Base-by-base conservation (phyloP, 1,284 basidiomycete species). In the Cronartium ribicola region DNA sequence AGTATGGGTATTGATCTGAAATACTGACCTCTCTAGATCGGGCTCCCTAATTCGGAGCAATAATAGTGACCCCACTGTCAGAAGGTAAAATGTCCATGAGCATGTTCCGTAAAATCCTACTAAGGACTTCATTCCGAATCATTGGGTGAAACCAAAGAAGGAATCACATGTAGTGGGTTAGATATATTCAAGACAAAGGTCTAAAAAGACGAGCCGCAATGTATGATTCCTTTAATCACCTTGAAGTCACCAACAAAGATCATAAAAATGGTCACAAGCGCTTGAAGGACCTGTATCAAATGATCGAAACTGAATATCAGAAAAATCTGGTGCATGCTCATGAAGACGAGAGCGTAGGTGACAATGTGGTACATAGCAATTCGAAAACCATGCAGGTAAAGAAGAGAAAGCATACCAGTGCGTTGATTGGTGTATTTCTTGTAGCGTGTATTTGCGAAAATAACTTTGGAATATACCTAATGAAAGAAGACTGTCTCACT, bases 21-120 rank as follows among this genome's bases (percentile, higher is more conserved):
- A 37, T 7, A 20, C 83, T 67, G 76, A 88, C 90, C 92, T 85
- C 78, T 92, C 89, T 8, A 98, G 84, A 77, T 89, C 86, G 0
- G 95, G 95, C 82, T 98, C 95, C 79, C 94, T 92, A 22, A 96
- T 84, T 43, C 95, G 87, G 59, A 98, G 82, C 64, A 96, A 89
- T 0, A 98, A 85, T 20, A 98, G 83, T 0, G 94, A 94, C 7
- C 94, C 83, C 1, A 97, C 92, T 14, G 92, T 95, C 13, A 92
- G 82, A 79, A 95, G 90, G 81, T 92, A 94, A 82, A 94, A 94
- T 0, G 89, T 88, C 94, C 94, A 96, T 5, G 88, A 88, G 7
- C 89, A 89, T 41, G 94, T 89, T 17, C 92, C 90, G 46, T 90
- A 80, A 70, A 79, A 78, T 67, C 78, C 78, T 72, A 81, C 79